Evolutionary conservation across 116 monocot genomes (phyloP), one percentile per base, ranked within the genome.

Genomic region (Zostera marina): DNA sequence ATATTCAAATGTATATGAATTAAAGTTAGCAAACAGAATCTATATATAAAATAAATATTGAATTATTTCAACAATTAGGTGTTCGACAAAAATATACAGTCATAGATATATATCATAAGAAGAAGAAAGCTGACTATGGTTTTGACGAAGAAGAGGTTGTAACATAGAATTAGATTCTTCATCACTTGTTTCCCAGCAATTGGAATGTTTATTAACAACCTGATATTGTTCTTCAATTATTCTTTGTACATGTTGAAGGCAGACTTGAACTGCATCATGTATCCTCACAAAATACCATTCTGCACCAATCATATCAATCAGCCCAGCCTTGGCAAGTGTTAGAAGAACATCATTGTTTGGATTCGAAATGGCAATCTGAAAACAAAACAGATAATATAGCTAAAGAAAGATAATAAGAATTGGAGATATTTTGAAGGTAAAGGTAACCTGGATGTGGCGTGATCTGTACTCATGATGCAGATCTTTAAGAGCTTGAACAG

Each of bases 271-370:
- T 0, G 94, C 94, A 60, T 96, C 94, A 41, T 96, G 94, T 60
- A 82, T 81, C 21, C 94, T 69, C 55, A 96, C 94, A 46, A 96
- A 96, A 56, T 67, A 96, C 88, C 85, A 96, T 47, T 80, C 69
- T 56, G 63, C 77, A 22, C 94, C 94, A 9, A 96, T 60, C 25
- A 88, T 57, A 19, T 88, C 85, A 6, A 85, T 56, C 1, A 88
- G 73, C 11, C 85, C 88, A 3, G 94, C 58, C 44, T 68, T 73
- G 0, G 78, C 72, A 14, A 88, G 74, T 42, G 79, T 59, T 7
- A 80, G 22, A n/a, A 79, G 94, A 32, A 88, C 94, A 40, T 85
- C 74, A 10, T 71, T 65, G 73, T 82, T 96, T 6, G 88, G 94
- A 66, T 88, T 96, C 0, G 94, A 79, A 65, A 96, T 77, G 0